Base-by-base conservation (phyloP, 371 early-diverging fungal genomes). In the Massospora cicadina region DNA sequence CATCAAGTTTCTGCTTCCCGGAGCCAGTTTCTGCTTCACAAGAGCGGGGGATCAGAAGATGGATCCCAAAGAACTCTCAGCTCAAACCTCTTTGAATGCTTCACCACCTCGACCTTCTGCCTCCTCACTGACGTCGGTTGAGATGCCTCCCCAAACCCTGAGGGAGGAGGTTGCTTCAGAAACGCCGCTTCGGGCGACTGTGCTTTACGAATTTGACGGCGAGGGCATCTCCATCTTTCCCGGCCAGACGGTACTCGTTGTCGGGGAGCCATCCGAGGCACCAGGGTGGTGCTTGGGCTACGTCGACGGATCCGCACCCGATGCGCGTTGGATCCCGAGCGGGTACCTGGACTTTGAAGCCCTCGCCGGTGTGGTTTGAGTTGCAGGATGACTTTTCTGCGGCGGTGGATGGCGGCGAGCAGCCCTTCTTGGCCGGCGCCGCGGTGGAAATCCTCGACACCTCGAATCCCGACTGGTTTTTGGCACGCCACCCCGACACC, bases 401-500 rank as follows among this genome's bases (percentile, higher is more conserved):
- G 2, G 60, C 27, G 32, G 60, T 60, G 17, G 60, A 60, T 10
- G 57, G 21, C 27, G 60, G 30, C 2, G 23, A 27, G 17, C 21
- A 27, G 24, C 24, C 32, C 32, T 60, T 60, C 30, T 24, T 13
- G 23, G 28, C 21, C n/a, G 55, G 21, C 27, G 27, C 33, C 23
- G 0, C 3, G 12, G 31, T 54, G 21, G 1, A 30, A 13, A 65
- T 33, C 30, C 30, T 27, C 30, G 57, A 58, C 1, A 23, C 12
- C 21, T 29, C 30, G 24, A 26, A 64, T 25, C 57, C 54, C 24
- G 57, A 30, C 31, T 54, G 2, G 30, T 56, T n/a, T 28, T 13
- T 64, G 33, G 57, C 54, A 29, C 28, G 33, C 27, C 65, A 55
- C 30, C 57, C 57, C n/a, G n/a, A 53, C 2, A 63, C n/a, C 28